Base-by-base conservation (phyloP, 2,329 filamentous ascomycete genomes). In the Zymoseptoria passerinii region DNA sequence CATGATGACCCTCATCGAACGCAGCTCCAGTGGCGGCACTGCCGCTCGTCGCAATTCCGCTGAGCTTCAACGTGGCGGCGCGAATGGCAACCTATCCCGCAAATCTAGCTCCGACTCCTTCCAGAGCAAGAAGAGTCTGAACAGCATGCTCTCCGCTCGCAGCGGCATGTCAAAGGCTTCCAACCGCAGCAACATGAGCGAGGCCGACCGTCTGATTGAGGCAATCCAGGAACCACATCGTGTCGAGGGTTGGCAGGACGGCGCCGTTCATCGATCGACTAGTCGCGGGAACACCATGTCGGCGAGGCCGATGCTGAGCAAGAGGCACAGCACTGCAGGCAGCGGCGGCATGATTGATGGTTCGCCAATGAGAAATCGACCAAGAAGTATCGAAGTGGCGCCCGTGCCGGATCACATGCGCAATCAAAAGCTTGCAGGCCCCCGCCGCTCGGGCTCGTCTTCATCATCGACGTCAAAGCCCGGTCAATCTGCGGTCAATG, bases 131-230 rank as follows among this genome's bases (percentile, higher is more conserved):
- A 74, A 70, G 48, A 83, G 84, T 62, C 68, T 72, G 13, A 73
- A 71, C 50, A 85, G 75, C 56, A 68, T 75, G 1, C 73, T 71
- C 59, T 77, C 73, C 29, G 66, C 58, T 9, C 66, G 65, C 6
- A 77, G 75, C 59, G 64, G 57, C 13, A 55, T 64, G 13, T 73
- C 70, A 59, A 58, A 58, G 28, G 58, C 66, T 0, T 73, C 70
- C 1, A 60, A 58, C 7, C 67, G 62, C 10, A 80, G 83, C 64
- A 74, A 68, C 44, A 78, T 76, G 65, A 85, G 83, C 65, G 85
- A 89, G 64, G 84, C 87, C 0, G 87, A 90, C 60, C 77, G 87
- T 28, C 75, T 90, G 10, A 89, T 90, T 23, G 82, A 89, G 67
- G 87, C 86, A 2, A 87, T 90, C 2, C 82, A 86, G 65, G 84